Evolutionary conservation across 257 asterid genomes (phyloP), one percentile per base, ranked within the genome.

Genomic region (Orobanche coerulescens): DNA sequence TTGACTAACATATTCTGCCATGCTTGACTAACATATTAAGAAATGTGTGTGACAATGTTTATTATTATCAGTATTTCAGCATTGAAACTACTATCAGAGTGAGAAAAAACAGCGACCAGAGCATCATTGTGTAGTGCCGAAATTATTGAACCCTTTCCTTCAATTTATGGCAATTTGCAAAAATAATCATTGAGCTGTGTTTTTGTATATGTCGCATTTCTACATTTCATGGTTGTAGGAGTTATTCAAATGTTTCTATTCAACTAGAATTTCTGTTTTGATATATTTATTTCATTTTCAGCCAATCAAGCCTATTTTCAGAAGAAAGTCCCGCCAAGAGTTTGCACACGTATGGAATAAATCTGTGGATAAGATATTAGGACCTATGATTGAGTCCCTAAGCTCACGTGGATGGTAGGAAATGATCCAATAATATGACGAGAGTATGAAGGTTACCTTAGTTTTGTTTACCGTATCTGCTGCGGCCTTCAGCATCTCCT

Each of bases 401-500:
- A 75, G 87, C 77, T 75, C 84, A 22, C 82, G 82, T 13, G 84
- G 87, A 68, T 81, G 84, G 84, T 81, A 81, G 78, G 46, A n/a
- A 55, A 37, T 30, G 6, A 49, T 55, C 57, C 58, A 16, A 65
- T 16, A 16, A 57, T 23, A 12, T 47, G 49, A 26, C 49, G 33
- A 18, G 65, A 22, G 25, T 55, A 12, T 23, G 30, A 59, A 62
- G 64, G 61, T 24, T 34, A 18, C 49, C 44, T 28, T 56, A 11
- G 30, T 64, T 56, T 23, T 59, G 47, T 48, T 57, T 61, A 20
- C 44, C 23, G 18, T 40, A 58, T 25, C 60, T 44, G 43, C 39
- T 57, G 46, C 49, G 61, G 33, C 50, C 30, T 58, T 59, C 37
- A 36, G 42, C 54, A 20, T 50, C n/a, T n/a, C n/a, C n/a, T n/a